Evolutionary conservation across 2,329 filamentous ascomycete species (phyloP), one percentile per base, ranked within the genome.

Genomic region (Ramularia endophylla): DNA sequence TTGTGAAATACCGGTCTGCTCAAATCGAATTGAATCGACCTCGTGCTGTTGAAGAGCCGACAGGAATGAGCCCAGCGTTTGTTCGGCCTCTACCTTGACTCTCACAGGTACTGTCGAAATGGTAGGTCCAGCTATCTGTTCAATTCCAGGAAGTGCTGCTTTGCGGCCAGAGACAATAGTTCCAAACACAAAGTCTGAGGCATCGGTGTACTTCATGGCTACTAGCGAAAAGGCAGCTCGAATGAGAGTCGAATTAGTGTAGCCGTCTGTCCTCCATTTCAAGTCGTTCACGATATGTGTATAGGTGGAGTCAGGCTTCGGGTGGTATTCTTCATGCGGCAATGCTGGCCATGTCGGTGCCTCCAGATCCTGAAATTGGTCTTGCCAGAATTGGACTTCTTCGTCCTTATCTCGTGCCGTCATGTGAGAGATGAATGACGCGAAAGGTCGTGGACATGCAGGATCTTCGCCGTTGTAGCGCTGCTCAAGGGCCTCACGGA

Each of bases 371-470:
- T 51, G 39, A 1, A 68, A 47, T 27, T 52, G 50, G 1, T 50
- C 38, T 30, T 55, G 56, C 65, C 65, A 68, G 43, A 60, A 68
- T 3, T 44, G 49, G 2, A 43, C 50, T 2, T 58, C 59, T 4
- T 48, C 50, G 5, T 46, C 43, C 2, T 30, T 19, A 38, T 63
- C 51, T 1, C 36, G 39, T 4, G 52, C 44, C 5, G 48, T 22
- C 1, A 67, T 50, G 27, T 62, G 61, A 22, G 60, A 51, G 33
- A 68, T 58, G 42, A 66, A 67, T 8, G 45, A 52, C 22, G 44
- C 46, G 41, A 56, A 54, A 8, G 46, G 45, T 3, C 42, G 35
- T 9, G 40, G 18, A 11, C 7, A 28, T 3, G 8, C 17, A 12
- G 13, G 6, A 3, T 15, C 15, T 16, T 25, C 17, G n/a, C 34